Percentiles rank a stretch among this genome's conserved stretches.
These are phyloP conservation scores for Wickerhamomyces sp. DNA, from an alignment of 1,139 yeast species.

Conservation along the genomic window DNA sequence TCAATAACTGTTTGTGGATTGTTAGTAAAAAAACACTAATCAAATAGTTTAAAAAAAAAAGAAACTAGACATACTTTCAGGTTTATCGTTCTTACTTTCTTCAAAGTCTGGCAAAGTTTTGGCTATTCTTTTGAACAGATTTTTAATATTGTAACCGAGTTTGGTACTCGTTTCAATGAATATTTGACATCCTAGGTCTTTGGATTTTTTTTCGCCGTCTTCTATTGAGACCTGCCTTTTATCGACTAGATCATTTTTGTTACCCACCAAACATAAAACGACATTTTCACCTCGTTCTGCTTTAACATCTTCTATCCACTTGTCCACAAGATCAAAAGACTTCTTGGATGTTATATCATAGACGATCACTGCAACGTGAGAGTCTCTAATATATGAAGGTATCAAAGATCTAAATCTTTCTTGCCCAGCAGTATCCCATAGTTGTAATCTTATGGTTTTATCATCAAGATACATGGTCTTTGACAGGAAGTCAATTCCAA, in stretches of 20 bases:
- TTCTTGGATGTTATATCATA: slow-evolving; percentile 91
- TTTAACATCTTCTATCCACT: slow-evolving; percentile 84
- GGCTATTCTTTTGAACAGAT: slow-evolving; percentile 84
- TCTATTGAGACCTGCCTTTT: slow-evolving; percentile 78
- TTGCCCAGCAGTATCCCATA: slow-evolving; percentile 99
- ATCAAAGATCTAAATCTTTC: slow-evolving; percentile 98
- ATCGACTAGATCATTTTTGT: slow-evolving; percentile 60
- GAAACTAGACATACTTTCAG: slow-evolving; percentile 32
- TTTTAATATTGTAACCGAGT: slow-evolving; percentile 90
- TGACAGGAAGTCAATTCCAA: slow-evolving; percentile 92
- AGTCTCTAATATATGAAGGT: slow-evolving; percentile 96
- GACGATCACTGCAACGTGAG: slow-evolving; percentile 96
- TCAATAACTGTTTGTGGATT: slow-evolving; percentile 15
- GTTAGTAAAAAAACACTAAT: slow-evolving; percentile 8
- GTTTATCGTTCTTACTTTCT: slow-evolving; percentile 32
- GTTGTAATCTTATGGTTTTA: slow-evolving; percentile 93
- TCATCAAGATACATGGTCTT: slow-evolving; percentile 91
- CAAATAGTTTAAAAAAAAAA: background rate
- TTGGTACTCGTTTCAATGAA: slow-evolving; percentile 94
- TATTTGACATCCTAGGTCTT: slow-evolving; percentile 69
- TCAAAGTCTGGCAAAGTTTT: slow-evolving; percentile 86
- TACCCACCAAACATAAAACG: slow-evolving; percentile 71
- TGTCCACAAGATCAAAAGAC: slow-evolving; percentile 68
- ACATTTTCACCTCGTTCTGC: slow-evolving; percentile 71
- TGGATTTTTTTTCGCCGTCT: slow-evolving; percentile 75